Evolutionary conservation across 2,329 filamentous ascomycete genomes (phyloP), one percentile per base, ranked within the genome.

Genomic region (Aspergillus persii): DNA sequence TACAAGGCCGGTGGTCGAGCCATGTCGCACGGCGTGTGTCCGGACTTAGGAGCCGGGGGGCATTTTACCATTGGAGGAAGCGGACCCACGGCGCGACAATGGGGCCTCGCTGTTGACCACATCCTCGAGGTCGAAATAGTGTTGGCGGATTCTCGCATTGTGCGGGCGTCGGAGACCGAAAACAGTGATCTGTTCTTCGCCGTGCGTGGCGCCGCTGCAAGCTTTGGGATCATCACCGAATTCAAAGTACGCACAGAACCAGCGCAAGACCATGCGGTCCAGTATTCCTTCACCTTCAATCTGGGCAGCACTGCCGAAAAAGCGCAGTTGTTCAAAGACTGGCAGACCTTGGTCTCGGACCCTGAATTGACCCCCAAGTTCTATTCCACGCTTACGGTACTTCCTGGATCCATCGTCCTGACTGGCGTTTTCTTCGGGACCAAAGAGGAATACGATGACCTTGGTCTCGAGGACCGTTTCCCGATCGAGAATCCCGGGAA

Each of bases 351-450:
- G 11, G 75, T 85, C 41, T 71, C 78, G 0, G 81, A 87, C 58
- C 81, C 83, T 2, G 68, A 76, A 1, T 76, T 89, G 3, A 84
- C 86, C 62, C 79, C 83, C 46, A 82, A 85, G 18, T 86, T 89
- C 64, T 47, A 27, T 47, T 4, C 78, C 85, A 54, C 82, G 23
- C 18, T 89, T 55, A 77, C 85, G 36, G 74, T 85, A 49, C 77
- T 83, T 36, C 80, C 82, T 26, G 71, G 83, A 0, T 84, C 84
- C 1, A 80, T 80, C 56, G 68, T 41, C n/a, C 36, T 41, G 11
- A 41, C 82, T 0, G 86, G 83, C 2, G 86, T 83, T 0, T 89
- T 84, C 65, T 88, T 86, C 66, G 86, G 86, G 8, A 83, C 82
- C 0, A 72, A 81, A 49, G 77, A 75, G 0, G 85, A 89, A 67